phyloP scores from a whole-genome alignment of 768 basidiomycete genomes.

The Boletus vermiculosoides region DNA sequence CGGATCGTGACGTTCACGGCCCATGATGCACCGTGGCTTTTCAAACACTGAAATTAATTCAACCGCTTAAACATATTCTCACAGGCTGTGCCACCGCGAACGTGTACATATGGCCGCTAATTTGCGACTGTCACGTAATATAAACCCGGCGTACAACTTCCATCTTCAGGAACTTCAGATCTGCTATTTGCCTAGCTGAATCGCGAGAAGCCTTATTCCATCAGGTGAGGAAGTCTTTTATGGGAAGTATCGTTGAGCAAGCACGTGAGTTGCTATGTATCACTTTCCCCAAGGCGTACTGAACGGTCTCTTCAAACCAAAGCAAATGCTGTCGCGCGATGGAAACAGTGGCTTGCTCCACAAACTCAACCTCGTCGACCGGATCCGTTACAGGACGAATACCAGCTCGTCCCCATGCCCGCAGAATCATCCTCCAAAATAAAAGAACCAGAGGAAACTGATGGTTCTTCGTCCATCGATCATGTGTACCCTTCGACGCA shows the following conservation, averaged over 20 bases:
- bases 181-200: neutral
- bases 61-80: neutral
- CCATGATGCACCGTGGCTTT: too few relatives aligned
- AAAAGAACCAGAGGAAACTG: conserved; percentile 11
- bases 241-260: conserved; percentile 8
- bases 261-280: conserved; percentile 10
- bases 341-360: conserved; percentile 18
- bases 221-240: neutral
- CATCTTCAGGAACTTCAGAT: neutral
- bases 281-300: neutral
- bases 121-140: neutral
- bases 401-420: conserved; percentile 19
- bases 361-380: conserved; percentile 6
- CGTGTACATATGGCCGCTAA: too few relatives aligned
- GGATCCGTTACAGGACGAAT: conserved; percentile 18
- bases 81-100: neutral
- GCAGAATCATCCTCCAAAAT: conserved; percentile 1
- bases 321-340: conserved; percentile 12
- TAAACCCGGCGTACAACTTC: neutral
- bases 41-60: neutral
- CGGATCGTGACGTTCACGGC: too few relatives aligned
- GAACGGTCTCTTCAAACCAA: neutral
- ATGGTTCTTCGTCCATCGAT: neutral
- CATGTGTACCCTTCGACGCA: neutral
- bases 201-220: neutral